These are phyloP conservation scores for Solanum lycopersicoides DNA, from an alignment of 257 asterid genomes.

Conservation along the genomic window DNA sequence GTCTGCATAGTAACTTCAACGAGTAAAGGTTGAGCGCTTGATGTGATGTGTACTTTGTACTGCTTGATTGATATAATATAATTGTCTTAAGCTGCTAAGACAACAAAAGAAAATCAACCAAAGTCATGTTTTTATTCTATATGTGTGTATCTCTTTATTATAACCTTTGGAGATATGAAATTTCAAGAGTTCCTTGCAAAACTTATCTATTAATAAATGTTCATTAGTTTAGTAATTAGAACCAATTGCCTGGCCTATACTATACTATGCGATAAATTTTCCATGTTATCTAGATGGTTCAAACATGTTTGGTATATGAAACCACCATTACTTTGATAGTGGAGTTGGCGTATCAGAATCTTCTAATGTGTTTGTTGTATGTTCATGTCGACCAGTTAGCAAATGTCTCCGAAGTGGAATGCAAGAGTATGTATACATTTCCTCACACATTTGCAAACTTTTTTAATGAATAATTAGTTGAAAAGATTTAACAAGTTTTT, in stretches of 20 bases:
- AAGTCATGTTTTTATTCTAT: not conserved
- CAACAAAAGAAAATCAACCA: not conserved
- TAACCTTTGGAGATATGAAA: too few species aligned
- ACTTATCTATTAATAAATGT: not conserved
- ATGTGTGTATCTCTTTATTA: not conserved
- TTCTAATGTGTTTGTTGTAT: not conserved
- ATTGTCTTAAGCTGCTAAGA: too few species aligned
- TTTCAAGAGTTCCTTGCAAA: not conserved
- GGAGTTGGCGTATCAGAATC: not conserved
- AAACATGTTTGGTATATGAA: not conserved
- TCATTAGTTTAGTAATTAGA: not conserved
- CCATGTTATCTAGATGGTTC: not conserved
- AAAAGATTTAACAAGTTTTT: not conserved
- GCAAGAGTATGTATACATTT: constrained; percentile 14
- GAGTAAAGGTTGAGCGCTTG: not conserved
- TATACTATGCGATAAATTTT: not conserved
- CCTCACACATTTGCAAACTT: not conserved
- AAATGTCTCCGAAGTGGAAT: not conserved
- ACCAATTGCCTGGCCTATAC: not conserved
- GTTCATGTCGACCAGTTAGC: constrained; percentile 16
- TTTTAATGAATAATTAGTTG: not conserved
- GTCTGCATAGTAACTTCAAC: not conserved
- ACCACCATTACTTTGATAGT: not conserved
- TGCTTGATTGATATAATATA: too few species aligned
- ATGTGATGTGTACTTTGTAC: not conserved